Evolutionary conservation across 768 basidiomycete species (phyloP).

Genomic region (Amyloporia xantha): DNA sequence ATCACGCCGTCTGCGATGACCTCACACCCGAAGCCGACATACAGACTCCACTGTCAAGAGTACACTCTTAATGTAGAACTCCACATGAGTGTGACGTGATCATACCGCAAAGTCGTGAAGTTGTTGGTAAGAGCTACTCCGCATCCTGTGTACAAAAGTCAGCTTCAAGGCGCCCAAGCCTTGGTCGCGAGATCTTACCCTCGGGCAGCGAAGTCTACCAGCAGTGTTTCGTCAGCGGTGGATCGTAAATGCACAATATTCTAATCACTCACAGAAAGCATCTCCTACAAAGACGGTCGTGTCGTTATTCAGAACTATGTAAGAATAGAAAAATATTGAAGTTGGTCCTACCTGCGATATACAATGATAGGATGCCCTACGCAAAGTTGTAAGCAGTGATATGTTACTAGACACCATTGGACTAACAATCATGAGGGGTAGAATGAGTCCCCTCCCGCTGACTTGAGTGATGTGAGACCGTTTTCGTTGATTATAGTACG

Average conservation of each 20-base stretch:
- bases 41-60: conserved; percentile 13
- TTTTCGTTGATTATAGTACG: neutral
- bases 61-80: neutral
- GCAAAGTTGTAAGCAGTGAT: conserved; percentile 1
- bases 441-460: conserved; percentile 2
- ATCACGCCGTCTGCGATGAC: conserved; percentile 10
- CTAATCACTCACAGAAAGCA: conserved; percentile 6
- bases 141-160: neutral
- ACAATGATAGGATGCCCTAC: conserved; percentile 3
- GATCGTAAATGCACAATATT: no score
- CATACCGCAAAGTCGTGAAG: conserved; percentile 9
- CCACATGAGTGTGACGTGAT: neutral
- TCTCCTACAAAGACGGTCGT: no score
- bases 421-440: conserved; percentile 12
- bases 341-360: neutral
- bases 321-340: neutral
- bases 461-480: conserved; percentile 2
- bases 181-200: conserved; percentile 2
- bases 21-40: conserved; percentile 13
- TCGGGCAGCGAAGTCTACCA: conserved; percentile 8
- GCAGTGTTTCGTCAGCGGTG: no score
- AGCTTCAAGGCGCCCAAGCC: neutral
- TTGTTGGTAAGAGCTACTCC: conserved; percentile 3
- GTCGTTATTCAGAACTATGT: no score
- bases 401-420: neutral